These are phyloP conservation scores for Trichomonas gallinae DNA, from an alignment of 208 protist genomes.

Conservation along the genomic window DNA sequence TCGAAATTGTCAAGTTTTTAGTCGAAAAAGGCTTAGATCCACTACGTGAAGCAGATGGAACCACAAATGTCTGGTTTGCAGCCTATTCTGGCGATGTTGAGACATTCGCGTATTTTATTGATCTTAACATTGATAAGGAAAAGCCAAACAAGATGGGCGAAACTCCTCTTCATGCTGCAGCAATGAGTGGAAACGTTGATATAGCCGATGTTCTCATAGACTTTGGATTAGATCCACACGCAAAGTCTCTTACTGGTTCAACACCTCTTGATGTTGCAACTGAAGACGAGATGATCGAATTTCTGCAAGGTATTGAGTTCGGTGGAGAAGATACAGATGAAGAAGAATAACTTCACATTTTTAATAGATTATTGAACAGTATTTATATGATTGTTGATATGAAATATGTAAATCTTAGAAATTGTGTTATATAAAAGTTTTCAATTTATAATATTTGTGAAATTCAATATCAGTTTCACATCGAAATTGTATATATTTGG, in stretches of 20 bases:
- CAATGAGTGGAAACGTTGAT: background rate
- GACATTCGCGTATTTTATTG: background rate
- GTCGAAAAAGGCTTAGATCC: background rate
- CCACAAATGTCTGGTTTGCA: background rate
- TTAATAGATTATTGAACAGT: too few species aligned
- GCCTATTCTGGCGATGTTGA: background rate
- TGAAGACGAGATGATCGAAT: background rate
- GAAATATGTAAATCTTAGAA: too few species aligned
- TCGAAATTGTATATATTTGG: too few species aligned
- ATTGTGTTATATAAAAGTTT: too few species aligned
- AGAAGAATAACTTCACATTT: background rate
- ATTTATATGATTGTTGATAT: too few species aligned
- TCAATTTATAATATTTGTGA: too few species aligned
- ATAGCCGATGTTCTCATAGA: background rate
- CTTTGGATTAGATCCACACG: background rate
- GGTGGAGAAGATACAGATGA: background rate
- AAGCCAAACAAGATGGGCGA: background rate
- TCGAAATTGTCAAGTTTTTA: background rate
- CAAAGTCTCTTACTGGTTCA: background rate
- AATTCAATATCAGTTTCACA: too few species aligned
- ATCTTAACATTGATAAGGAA: background rate
- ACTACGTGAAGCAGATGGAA: background rate
- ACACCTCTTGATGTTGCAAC: background rate
- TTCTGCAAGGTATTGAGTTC: background rate
- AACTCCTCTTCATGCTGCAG: background rate